Base-by-base conservation (phyloP, 1,284 basidiomycete genomes). In the Leccinum subfulvum region DNA sequence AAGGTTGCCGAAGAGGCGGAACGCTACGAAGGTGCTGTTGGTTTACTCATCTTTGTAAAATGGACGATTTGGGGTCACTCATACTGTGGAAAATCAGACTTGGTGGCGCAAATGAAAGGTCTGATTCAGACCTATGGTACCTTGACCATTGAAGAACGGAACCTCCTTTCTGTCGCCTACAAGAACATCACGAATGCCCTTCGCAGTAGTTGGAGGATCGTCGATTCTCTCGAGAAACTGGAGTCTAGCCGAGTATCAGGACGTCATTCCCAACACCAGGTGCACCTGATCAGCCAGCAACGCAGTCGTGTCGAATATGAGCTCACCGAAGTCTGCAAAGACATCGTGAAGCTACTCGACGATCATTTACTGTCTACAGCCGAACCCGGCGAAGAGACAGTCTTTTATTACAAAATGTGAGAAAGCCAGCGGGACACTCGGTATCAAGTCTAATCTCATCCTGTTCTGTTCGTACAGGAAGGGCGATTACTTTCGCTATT, bases 321-420 rank as follows among this genome's bases (percentile, higher is more conserved):
- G 68, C 77, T 89, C 47, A 77, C 79, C 41, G 78, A 78, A 49
- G 77, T 81, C 21, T 89, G 87, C 75, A 80, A 82, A 69, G 86
- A 88, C 64, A 82, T 87, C 52, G 79, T 89, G 13, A 74, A 77
- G 35, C 69, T 88, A 3, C 75, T 89, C 57, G 83, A 87, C 59
- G 77, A 77, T 26, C 74, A 80, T 57, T 78, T 90, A 21, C 73
- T 89, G 44, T 83, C 84, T 3, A 78, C 81, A 7, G 87, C 87
- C 0, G 78, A 75, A 57, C 73, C 78, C 5, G 86, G 87, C 13
- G 88, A 89, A 69, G 85, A 88, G 72, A 81, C 77, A 14, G 88
- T 89, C 14, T 90, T 89, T 72, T 89, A 88, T 73, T 82, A 79
- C 60, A 89, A 89, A 74, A 85, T 89, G 87, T 87, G 64, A 74